Base-by-base conservation (phyloP, 371 early-diverging fungal genomes). In the Lichtheimia ramosa region DNA sequence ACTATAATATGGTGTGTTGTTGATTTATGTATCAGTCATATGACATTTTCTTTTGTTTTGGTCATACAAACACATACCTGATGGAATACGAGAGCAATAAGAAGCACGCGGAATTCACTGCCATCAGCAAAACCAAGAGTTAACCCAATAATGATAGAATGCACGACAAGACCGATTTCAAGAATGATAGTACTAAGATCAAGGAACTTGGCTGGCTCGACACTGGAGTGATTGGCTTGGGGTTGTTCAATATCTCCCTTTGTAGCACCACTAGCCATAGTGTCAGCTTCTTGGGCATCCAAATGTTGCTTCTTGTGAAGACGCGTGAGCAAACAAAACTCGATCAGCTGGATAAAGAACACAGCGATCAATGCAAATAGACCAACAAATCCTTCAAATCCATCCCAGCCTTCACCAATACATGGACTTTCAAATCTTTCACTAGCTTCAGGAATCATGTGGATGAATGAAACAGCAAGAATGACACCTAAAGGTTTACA, bases 131-230 rank as follows among this genome's bases (percentile, higher is more conserved):
- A 84, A 4, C 92, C 90, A 16, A 96, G 74, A 0, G 92, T 81
- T 24, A 95, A 62, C 8, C 96, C 97, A 58, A 96, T 87, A 52
- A 96, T 83, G 51, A 96, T 76, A 0, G 95, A 94, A 69, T 96
- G 97, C 55, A 91, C 73, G 3, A 89, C 83, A 53, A 96, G 91
- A 58, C 95, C 93, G 14, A 88, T 57, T 64, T 96, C 96, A n/a
- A 96, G 79, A 48, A 95, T 78, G 46, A 83, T 63, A 0, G 81
- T 83, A 46, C 79, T 78, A 52, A 79, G 62, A 27, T 76, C 74
- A 28, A 83, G 61, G 39, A 85, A 59, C 7, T 80, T 76, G 2
- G 71, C 75, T 54, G 58, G 41, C n/a, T 58, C 42, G 3, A 41
- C 12, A 20, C 13, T 10, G 14, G 51, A 14, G 48, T 48, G 18